Evolutionary conservation across 164 flowering plant species (phyloP).

Genomic region (Stephania yunnanensis): DNA sequence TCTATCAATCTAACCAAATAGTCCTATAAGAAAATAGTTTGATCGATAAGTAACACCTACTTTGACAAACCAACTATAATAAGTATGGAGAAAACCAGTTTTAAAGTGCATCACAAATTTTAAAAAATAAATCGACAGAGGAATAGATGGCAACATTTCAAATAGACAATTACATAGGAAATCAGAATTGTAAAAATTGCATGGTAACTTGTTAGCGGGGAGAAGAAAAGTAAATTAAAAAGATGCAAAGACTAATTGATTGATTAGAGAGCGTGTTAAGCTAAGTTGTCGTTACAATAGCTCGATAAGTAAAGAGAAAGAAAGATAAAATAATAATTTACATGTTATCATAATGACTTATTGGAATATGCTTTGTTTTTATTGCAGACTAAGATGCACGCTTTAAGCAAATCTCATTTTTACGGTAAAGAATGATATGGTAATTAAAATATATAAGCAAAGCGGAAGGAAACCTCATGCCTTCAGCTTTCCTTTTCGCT

Average conservation of each 20-base stretch:
- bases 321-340: not conserved
- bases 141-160: not conserved
- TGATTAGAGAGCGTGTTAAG: not conserved
- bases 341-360: not conserved
- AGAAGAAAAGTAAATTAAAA: not conserved
- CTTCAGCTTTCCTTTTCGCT: slow-evolving; percentile 52
- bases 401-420: slow-evolving; percentile 1
- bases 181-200: not conserved
- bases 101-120: not conserved
- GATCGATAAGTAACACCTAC: not conserved
- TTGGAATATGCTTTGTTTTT: not conserved
- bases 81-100: not conserved
- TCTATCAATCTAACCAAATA: not conserved
- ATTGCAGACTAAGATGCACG: not conserved
- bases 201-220: not conserved
- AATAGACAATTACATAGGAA: not conserved
- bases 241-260: not conserved
- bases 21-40: not conserved
- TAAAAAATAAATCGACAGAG: too few species aligned
- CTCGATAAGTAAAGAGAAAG: not conserved
- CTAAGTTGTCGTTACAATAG: not conserved
- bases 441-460: not conserved
- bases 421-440: slow-evolving; percentile 5
- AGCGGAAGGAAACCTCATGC: not conserved
- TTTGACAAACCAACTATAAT: too few species aligned